Conservation (phyloP, 768 basidiomycete genomes). For the Tylopilus felleus region DNA sequence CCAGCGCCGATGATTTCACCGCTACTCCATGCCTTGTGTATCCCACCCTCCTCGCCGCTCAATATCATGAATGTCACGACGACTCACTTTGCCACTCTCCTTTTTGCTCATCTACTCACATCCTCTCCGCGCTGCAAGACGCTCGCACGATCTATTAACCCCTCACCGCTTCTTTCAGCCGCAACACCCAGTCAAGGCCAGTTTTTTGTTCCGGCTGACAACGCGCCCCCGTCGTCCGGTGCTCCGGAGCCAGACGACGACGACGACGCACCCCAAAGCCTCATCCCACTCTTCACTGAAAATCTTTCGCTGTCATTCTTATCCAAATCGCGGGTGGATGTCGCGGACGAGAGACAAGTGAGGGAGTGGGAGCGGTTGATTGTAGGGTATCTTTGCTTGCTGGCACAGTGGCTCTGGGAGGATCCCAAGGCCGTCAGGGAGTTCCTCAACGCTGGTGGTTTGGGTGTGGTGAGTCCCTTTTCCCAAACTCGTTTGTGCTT, state of each 20-base stretch:
- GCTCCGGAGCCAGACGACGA: slow-evolving; percentile 47
- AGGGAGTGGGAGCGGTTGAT: slow-evolving; percentile 91
- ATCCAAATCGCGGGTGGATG: slow-evolving; percentile 54
- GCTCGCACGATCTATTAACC: slow-evolving; percentile 61
- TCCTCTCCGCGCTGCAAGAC: slow-evolving; percentile 62
- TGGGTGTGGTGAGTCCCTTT: slow-evolving; percentile 72
- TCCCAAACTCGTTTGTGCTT: background rate
- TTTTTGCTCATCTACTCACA: slow-evolving; percentile 78
- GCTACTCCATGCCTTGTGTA: slow-evolving; percentile 64
- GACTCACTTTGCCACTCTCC: slow-evolving; percentile 69
- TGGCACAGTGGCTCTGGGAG: slow-evolving; percentile 97
- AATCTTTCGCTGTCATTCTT: slow-evolving; percentile 86
- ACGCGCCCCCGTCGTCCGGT: slow-evolving; percentile 36
- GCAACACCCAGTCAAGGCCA: slow-evolving; percentile 34
- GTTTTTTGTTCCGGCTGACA: slow-evolving; percentile 81
- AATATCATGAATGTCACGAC: slow-evolving; percentile 56
- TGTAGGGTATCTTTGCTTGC: slow-evolving; percentile 76
- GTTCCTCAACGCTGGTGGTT: slow-evolving; percentile 85
- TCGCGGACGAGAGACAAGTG: slow-evolving; percentile 60
- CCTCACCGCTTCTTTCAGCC: slow-evolving; percentile 37
- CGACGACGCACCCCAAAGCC: slow-evolving; percentile 62
- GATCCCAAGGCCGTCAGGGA: slow-evolving; percentile 84
- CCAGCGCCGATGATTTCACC: slow-evolving; percentile 55
- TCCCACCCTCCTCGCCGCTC: slow-evolving; percentile 58
- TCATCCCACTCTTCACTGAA: slow-evolving; percentile 85